Conservation (phyloP, 305 asterid genomes). For the Fraxinus dipetala region DNA sequence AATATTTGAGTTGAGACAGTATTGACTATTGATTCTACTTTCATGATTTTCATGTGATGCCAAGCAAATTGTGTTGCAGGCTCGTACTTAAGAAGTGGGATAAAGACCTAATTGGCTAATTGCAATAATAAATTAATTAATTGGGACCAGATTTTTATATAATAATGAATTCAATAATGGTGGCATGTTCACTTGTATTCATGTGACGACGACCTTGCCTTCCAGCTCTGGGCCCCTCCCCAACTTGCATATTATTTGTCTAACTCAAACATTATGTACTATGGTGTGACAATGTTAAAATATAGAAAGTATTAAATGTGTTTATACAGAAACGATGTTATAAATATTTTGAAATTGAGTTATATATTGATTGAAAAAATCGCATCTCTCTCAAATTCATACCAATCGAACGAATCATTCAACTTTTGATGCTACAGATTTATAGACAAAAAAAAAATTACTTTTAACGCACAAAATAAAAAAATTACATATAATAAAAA, state of each 20-base stretch:
- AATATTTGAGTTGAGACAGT: neutral
- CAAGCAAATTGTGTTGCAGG: neutral
- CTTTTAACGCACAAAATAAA: neutral
- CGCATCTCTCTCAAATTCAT: neutral
- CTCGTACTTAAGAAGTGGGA: neutral
- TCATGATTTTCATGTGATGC: neutral
- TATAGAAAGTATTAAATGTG: too few species aligned
- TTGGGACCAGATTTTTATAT: neutral
- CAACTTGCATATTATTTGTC: neutral
- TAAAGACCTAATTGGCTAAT: neutral
- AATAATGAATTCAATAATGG: constrained; percentile 25
- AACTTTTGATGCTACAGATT: too few species aligned
- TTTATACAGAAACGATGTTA: too few species aligned
- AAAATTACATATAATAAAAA: neutral
- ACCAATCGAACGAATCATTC: neutral
- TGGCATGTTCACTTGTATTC: constrained; percentile 35
- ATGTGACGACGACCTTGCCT: constrained; percentile 17
- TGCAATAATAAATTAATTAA: neutral
- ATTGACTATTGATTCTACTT: neutral
- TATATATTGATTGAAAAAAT: neutral
- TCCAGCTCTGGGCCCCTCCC: constrained; percentile 5
- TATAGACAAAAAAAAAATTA: too few species aligned
- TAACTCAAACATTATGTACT: neutral
- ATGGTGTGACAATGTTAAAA: neutral
- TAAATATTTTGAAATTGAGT: neutral